Percentiles rank a stretch among this genome's conserved stretches.
These are phyloP conservation scores for Russula dissimulans DNA, from an alignment of 768 basidiomycete species.

Conservation along the genomic window DNA sequence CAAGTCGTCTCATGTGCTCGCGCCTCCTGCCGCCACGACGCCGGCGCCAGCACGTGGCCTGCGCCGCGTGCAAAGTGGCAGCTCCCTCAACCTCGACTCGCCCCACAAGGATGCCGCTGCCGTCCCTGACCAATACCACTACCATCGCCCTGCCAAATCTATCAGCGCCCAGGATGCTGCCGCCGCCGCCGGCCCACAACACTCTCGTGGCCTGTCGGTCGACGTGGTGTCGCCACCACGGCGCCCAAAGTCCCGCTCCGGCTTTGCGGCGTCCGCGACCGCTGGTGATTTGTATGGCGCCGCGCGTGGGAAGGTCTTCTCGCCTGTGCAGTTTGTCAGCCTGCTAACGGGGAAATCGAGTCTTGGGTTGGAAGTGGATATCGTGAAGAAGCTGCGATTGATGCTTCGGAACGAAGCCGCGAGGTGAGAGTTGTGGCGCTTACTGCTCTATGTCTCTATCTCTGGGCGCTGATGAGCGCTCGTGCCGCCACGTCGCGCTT, in stretches of 20 bases:
- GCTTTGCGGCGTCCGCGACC: constrained; percentile 31
- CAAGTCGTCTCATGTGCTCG: constrained; percentile 59
- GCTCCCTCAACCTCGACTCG: constrained; percentile 51
- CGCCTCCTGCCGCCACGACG: constrained; percentile 22
- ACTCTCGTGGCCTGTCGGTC: constrained; percentile 53
- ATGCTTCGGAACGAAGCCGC: constrained; percentile 89
- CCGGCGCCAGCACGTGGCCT: constrained; percentile 47
- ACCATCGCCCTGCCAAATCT: background rate
- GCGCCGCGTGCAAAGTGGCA: constrained; percentile 64
- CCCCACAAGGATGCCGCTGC: constrained; percentile 24
- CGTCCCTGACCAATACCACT: constrained; percentile 11
- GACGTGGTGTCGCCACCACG: constrained; percentile 33
- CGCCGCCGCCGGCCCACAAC: constrained; percentile 20
- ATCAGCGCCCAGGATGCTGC: background rate
- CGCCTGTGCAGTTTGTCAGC: constrained; percentile 59
- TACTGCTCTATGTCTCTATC: background rate
- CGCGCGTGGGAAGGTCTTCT: constrained; percentile 36
- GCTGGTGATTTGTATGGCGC: constrained; percentile 21
- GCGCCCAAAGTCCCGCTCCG: constrained; percentile 43
- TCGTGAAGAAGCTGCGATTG: constrained; percentile 79
- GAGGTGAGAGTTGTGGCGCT: constrained; percentile 35
- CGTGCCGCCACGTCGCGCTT: background rate
- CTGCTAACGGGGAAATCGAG: constrained; percentile 61
- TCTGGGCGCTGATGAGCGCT: constrained; percentile 4
- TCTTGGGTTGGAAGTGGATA: constrained; percentile 71